Conservation (phyloP, 2,329 filamentous ascomycete species). For the Fusarium nanum region DNA sequence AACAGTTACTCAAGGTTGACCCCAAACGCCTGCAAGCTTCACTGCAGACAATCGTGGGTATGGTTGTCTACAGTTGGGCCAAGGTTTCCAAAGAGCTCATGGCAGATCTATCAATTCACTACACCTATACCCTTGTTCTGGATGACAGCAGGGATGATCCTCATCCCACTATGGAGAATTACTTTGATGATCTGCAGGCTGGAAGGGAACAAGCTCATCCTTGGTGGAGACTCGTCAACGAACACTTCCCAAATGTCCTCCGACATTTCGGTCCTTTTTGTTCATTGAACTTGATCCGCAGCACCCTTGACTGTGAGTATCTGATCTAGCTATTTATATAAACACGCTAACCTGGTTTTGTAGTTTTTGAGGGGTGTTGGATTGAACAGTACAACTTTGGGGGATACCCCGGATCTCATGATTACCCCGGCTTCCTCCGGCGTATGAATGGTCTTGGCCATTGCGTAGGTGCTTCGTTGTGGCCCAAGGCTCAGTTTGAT, state of each 20-base stretch:
- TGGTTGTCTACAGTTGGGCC: conserved; percentile 1
- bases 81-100: background rate
- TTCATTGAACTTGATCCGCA: background rate
- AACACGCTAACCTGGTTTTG: background rate
- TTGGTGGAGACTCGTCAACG: background rate
- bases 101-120: background rate
- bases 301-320: background rate
- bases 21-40: background rate
- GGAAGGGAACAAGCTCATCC: background rate
- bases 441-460: background rate
- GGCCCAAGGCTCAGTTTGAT: background rate
- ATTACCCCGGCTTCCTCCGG: background rate
- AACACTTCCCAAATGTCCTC: background rate
- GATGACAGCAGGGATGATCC: background rate
- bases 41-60: background rate
- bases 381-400: conserved; percentile 1
- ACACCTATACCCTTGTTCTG: background rate
- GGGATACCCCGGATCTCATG: background rate
- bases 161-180: background rate
- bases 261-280: background rate
- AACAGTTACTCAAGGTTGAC: background rate
- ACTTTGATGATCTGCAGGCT: background rate
- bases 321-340: accelerated
- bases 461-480: background rate
- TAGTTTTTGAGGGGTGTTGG: background rate